Percentiles rank a stretch among this genome's conserved stretches.
Conservation (phyloP, 257 asterid species). For the Penstemon newberryi region DNA sequence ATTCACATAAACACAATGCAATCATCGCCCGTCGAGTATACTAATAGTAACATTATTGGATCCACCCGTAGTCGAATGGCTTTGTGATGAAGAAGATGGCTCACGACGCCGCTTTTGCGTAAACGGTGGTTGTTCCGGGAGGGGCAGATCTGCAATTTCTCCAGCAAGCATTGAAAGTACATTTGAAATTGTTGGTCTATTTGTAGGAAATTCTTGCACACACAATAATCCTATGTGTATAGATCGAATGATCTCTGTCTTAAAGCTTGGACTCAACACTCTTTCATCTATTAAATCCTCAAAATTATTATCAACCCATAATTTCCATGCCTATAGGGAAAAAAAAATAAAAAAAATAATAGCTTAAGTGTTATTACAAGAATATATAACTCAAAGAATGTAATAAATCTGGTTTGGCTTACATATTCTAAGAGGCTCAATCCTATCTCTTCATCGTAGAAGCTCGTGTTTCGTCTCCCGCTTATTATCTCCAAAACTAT, state of each 20-base stretch:
- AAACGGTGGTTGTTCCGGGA: conserved; percentile 29
- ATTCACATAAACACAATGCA: too few relatives aligned
- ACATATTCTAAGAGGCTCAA: conserved; percentile 25
- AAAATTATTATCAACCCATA: conserved; percentile 21
- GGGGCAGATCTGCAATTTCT: conserved; percentile 24
- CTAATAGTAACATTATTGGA: conserved; percentile 27
- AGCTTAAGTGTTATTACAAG: not conserved
- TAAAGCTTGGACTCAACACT: not conserved
- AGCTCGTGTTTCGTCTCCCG: conserved; percentile 30
- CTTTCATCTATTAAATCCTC: conserved; percentile 14
- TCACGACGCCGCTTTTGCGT: not conserved
- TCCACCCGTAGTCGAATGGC: not conserved
- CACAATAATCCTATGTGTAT: conserved; percentile 28
- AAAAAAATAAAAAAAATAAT: not conserved
- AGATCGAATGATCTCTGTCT: conserved; percentile 25
- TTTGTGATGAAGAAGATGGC: not conserved
- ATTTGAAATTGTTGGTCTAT: conserved; percentile 20
- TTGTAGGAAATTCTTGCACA: conserved; percentile 23
- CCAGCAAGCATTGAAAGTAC: conserved; percentile 30
- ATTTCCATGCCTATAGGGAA: conserved; percentile 27
- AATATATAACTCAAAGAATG: not conserved
- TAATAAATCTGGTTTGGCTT: not conserved
- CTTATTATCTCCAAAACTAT: conserved; percentile 30
- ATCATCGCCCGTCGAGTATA: conserved; percentile 25
- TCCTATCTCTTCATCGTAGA: conserved; percentile 19